Conservation (phyloP, 805 yeast genomes). For the Maudiozyma turicensis region DNA sequence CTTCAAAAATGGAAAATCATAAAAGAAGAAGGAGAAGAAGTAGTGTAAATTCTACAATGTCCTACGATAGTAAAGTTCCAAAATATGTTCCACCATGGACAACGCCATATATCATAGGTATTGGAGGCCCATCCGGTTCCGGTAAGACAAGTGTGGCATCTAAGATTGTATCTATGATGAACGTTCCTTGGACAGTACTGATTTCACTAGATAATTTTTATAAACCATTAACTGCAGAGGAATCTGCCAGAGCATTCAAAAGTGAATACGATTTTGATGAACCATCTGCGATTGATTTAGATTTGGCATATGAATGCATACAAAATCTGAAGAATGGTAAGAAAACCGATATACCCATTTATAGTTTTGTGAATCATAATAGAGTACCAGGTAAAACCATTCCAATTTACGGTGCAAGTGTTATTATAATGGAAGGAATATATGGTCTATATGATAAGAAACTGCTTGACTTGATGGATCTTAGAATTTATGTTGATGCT, state of each 20-base stretch:
- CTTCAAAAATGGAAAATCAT: background rate
- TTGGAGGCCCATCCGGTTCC: constrained; percentile 80
- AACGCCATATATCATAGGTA: constrained; percentile 77
- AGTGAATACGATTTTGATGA: constrained; percentile 78
- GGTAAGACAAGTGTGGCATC: constrained; percentile 93
- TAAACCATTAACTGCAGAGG: constrained; percentile 55
- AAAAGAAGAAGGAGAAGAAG: background rate
- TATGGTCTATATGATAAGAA: constrained; percentile 69
- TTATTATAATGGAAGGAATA: constrained; percentile 85
- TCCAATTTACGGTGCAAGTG: constrained; percentile 87
- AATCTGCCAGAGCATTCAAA: constrained; percentile 52
- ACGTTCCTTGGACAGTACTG: constrained; percentile 92
- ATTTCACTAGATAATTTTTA: constrained; percentile 88
- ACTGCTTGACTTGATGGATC: constrained; percentile 65
- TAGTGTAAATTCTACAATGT: constrained; percentile 9
- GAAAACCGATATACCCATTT: constrained; percentile 55
- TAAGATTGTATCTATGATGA: constrained; percentile 60
- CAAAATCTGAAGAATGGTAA: constrained; percentile 60
- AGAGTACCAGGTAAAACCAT: constrained; percentile 54
- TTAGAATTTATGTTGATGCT: constrained; percentile 86
- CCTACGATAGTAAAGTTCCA: constrained; percentile 5
- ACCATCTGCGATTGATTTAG: constrained; percentile 79
- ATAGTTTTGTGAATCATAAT: constrained; percentile 56
- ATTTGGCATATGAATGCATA: constrained; percentile 55
- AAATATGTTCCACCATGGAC: constrained; percentile 77